Conservation (phyloP, 805 yeast species). For the Spencermartinsiella europaea region DNA sequence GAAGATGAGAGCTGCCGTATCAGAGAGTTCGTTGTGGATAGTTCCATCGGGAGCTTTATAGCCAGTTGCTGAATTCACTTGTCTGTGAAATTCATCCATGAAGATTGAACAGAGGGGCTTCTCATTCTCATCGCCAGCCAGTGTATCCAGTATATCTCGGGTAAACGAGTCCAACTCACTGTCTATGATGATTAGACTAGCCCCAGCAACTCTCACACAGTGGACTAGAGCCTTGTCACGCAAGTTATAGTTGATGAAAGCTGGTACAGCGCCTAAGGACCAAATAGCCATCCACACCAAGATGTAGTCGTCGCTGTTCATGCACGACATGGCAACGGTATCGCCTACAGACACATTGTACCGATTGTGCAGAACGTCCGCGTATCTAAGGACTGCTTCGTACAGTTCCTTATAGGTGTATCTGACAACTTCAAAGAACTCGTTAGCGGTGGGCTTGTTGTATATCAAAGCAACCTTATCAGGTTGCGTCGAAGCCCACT, state of each 20-base stretch:
- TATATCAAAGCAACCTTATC: slow-evolving; percentile 56
- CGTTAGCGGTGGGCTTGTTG: slow-evolving; percentile 36
- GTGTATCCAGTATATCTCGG: slow-evolving; percentile 36
- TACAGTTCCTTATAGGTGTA: slow-evolving; percentile 68
- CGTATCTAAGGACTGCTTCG: slow-evolving; percentile 58
- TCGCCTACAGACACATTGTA: slow-evolving; percentile 64
- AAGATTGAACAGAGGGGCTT: slow-evolving; percentile 17
- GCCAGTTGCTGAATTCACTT: slow-evolving; percentile 37
- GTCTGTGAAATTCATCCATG: slow-evolving; percentile 40
- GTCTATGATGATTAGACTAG: slow-evolving; percentile 65
- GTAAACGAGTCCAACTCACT: slow-evolving; percentile 45
- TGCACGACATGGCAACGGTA: slow-evolving; percentile 66
- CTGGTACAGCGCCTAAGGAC: slow-evolving; percentile 88
- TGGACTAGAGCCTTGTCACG: slow-evolving; percentile 71
- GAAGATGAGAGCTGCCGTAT: slow-evolving; percentile 68
- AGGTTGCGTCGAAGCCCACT: slow-evolving; percentile 44
- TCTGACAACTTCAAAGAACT: slow-evolving; percentile 51
- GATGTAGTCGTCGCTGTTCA: slow-evolving; percentile 78
- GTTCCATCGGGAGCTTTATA: slow-evolving; percentile 52
- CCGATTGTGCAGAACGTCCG: slow-evolving; percentile 56
- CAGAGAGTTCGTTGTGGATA: slow-evolving; percentile 49
- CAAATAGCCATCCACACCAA: slow-evolving; percentile 80
- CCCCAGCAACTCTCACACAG: slow-evolving; percentile 65
- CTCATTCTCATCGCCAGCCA: slow-evolving; percentile 15
- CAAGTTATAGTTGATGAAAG: slow-evolving; percentile 78